Evolutionary conservation across 164 flowering plant genomes (phyloP).

Genomic region (Stephania yunnanensis): DNA sequence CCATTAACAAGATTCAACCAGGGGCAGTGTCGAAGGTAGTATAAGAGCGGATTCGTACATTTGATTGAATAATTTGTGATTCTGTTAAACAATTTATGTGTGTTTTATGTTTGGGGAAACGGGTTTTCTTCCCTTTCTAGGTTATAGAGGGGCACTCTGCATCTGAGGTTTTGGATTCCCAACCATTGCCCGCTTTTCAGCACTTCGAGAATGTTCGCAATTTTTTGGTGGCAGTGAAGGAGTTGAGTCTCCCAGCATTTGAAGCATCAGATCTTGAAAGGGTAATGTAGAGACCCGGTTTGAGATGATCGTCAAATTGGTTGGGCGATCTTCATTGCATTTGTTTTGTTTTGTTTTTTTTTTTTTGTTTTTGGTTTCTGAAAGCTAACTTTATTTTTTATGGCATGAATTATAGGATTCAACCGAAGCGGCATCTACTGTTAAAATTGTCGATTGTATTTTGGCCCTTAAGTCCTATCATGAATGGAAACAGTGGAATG

Average conservation of each 20-base stretch:
- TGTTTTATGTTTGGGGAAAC: not conserved
- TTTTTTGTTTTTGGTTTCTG: not conserved
- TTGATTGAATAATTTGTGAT: not conserved
- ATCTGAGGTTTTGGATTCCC: slow-evolving; percentile 40
- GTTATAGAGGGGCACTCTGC: slow-evolving; percentile 57
- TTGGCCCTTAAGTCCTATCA: slow-evolving; percentile 68
- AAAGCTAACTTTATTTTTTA: not conserved
- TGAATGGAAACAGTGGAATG: slow-evolving; percentile 55
- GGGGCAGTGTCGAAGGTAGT: slow-evolving; percentile 80
- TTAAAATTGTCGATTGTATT: slow-evolving; percentile 81
- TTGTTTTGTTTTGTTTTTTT: too few species aligned
- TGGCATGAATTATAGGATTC: slow-evolving; percentile 37
- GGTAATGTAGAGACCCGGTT: slow-evolving; percentile 31
- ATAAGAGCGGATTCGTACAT: not conserved
- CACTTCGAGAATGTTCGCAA: slow-evolving; percentile 89
- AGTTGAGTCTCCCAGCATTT: slow-evolving; percentile 70
- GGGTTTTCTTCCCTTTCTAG: slow-evolving; percentile 22
- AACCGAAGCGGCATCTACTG: slow-evolving; percentile 57
- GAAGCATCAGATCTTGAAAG: slow-evolving; percentile 93
- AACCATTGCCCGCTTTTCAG: slow-evolving; percentile 84
- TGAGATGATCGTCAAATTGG: not conserved
- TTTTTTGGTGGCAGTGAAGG: slow-evolving; percentile 69
- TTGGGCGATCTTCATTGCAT: not conserved
- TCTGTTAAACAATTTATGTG: not conserved
- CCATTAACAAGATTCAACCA: slow-evolving; percentile 78